phyloP scores from a whole-genome alignment of 2,329 filamentous ascomycete species.

The Massarina eburnea region DNA sequence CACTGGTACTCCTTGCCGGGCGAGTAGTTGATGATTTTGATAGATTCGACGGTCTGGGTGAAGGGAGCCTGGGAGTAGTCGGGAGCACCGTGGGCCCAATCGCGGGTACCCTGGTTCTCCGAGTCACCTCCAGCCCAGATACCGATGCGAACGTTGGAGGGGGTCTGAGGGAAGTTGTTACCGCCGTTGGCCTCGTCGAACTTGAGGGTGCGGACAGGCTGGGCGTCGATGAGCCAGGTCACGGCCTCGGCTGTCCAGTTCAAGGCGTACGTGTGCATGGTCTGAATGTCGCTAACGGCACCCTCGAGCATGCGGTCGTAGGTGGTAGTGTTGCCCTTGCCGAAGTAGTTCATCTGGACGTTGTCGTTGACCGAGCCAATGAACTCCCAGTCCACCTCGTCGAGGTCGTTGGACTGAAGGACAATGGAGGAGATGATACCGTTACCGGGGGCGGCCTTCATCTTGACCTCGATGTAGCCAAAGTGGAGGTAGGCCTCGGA shows the following conservation, averaged over 20 bases:
- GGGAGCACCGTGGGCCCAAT: conserved; percentile 66
- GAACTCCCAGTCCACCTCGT: conserved; percentile 87
- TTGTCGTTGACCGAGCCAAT: conserved; percentile 66
- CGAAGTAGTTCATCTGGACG: conserved; percentile 75
- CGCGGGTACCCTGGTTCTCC: conserved; percentile 59
- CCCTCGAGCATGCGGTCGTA: conserved; percentile 71
- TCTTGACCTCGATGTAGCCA: conserved; percentile 73
- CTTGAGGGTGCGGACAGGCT: conserved; percentile 63
- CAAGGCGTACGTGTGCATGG: conserved; percentile 69
- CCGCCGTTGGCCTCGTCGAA: conserved; percentile 60
- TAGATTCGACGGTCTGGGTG: conserved; percentile 54
- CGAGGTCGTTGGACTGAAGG: conserved; percentile 78
- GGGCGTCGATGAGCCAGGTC: conserved; percentile 70
- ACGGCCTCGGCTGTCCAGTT: conserved; percentile 69
- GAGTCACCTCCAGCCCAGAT: conserved; percentile 54
- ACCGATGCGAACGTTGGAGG: conserved; percentile 60
- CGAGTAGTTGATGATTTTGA: conserved; percentile 56
- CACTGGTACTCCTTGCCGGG: conserved; percentile 55
- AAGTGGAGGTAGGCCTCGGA: conserved; percentile 86
- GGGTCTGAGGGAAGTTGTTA: conserved; percentile 72
- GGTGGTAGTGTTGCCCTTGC: conserved; percentile 70
- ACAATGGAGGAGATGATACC: conserved; percentile 84
- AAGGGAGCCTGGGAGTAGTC: conserved; percentile 52
- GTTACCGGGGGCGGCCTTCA: conserved; percentile 73
- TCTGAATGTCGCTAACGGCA: conserved; percentile 57